Percentiles rank a stretch among this genome's conserved stretches.
These are phyloP conservation scores for Orbilia quercus DNA, from an alignment of 2,329 filamentous ascomycete species.

Conservation along the genomic window DNA sequence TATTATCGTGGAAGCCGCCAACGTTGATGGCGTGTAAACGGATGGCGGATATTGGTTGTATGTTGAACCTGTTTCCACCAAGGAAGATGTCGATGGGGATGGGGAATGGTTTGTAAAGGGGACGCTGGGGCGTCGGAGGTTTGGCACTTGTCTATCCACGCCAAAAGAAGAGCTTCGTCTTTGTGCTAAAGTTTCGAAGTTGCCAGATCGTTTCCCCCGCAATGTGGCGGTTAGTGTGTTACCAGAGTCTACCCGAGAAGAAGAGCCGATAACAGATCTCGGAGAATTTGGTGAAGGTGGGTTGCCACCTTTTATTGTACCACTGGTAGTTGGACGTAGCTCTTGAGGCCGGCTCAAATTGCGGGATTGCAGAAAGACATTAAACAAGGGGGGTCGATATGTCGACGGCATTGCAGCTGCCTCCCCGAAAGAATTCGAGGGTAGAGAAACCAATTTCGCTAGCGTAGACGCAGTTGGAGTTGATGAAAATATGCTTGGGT, in stretches of 20 bases:
- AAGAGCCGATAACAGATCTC: slow-evolving; percentile 60
- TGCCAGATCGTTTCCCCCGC: slow-evolving; percentile 91
- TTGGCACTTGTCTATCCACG: slow-evolving; percentile 74
- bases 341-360: slow-evolving; percentile 71
- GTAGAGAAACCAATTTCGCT: slow-evolving; percentile 87
- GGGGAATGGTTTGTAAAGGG: slow-evolving; percentile 76
- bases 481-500: slow-evolving; percentile 79
- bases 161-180: slow-evolving; percentile 93
- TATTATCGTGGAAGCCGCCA: slow-evolving; percentile 87
- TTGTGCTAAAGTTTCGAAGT: slow-evolving; percentile 81
- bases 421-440: slow-evolving; percentile 86
- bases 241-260: slow-evolving; percentile 81
- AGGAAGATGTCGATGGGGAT: slow-evolving; percentile 75
- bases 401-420: slow-evolving; percentile 67
- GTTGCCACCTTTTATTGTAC: slow-evolving; percentile 67
- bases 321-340: slow-evolving; percentile 82
- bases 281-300: slow-evolving; percentile 69
- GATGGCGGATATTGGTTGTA: slow-evolving; percentile 78
- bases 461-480: slow-evolving; percentile 77
- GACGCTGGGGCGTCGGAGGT: slow-evolving; percentile 75
- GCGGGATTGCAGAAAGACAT: slow-evolving; percentile 84
- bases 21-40: slow-evolving; percentile 84
- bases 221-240: slow-evolving; percentile 86
- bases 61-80: slow-evolving; percentile 66
- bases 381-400: slow-evolving; percentile 79